Evolutionary conservation across 352 stramenopile genomes (phyloP).

Genomic region (Globisporangium cederbergense): DNA sequence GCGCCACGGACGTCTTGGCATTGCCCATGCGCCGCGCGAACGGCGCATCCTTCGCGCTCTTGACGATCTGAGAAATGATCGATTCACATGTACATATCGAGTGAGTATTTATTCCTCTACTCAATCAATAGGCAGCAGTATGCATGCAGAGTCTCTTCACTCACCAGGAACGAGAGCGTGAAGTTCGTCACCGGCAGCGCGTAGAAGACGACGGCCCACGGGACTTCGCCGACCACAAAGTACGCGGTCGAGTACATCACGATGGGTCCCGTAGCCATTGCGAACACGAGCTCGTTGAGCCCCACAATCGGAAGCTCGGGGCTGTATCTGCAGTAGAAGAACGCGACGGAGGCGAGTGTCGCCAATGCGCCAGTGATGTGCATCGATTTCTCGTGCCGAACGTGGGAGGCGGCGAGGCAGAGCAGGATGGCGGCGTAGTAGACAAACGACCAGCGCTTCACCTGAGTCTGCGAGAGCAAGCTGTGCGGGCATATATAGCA

Average conservation of each 20-base stretch:
- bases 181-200: constrained; percentile 61
- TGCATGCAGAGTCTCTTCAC: not conserved
- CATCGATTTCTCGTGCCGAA: constrained; percentile 36
- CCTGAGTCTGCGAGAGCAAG: constrained; percentile 67
- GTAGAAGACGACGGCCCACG: constrained; percentile 46
- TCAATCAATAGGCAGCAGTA: not conserved
- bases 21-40: constrained; percentile 59
- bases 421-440: constrained; percentile 48
- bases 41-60: constrained; percentile 70
- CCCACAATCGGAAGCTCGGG: constrained; percentile 37
- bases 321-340: constrained; percentile 56
- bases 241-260: constrained; percentile 48
- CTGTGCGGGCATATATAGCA: constrained; percentile 20
- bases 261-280: constrained; percentile 44
- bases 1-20: constrained; percentile 42
- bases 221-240: constrained; percentile 45
- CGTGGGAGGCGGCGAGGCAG: constrained; percentile 32
- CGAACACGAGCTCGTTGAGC: constrained; percentile 49
- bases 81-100: not conserved
- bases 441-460: constrained; percentile 63
- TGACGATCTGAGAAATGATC: constrained; percentile 30
- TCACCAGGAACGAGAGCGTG: constrained; percentile 43
- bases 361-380: constrained; percentile 25
- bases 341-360: constrained; percentile 31
- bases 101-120: not conserved